Conservation (phyloP, 345 rosid genomes). For the Corymbia maculata region DNA sequence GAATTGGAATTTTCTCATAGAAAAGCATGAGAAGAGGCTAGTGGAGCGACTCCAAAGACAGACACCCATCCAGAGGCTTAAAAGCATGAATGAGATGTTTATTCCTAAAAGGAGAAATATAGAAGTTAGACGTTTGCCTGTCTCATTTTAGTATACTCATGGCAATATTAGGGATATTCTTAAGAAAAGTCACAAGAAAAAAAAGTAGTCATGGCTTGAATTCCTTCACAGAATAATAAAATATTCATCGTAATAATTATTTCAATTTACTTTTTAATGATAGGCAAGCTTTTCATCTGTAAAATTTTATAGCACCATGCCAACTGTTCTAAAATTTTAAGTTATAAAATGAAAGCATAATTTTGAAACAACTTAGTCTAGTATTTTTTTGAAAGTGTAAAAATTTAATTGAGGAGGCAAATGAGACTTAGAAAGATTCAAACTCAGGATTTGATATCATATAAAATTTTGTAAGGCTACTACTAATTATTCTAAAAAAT, state of each 20-base stretch:
- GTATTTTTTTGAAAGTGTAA: too few species aligned
- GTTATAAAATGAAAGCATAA: too few species aligned
- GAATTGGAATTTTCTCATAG: neutral
- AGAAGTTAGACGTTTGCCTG: neutral
- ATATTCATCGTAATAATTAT: neutral
- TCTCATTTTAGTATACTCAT: neutral
- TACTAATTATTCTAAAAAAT: too few species aligned
- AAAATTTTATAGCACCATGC: too few species aligned
- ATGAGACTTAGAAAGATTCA: too few species aligned
- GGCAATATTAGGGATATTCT: neutral
- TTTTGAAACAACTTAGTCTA: too few species aligned
- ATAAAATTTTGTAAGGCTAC: too few species aligned
- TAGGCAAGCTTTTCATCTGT: neutral
- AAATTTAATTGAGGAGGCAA: too few species aligned
- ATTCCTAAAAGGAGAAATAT: neutral
- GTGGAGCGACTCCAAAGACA: neutral
- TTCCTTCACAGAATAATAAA: neutral
- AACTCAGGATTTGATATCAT: too few species aligned
- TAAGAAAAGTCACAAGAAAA: neutral
- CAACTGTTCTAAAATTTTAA: too few species aligned
- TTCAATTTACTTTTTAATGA: neutral
- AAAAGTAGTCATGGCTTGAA: neutral
- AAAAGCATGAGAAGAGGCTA: neutral
- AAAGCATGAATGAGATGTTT: neutral
- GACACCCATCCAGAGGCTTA: neutral